Percentiles rank a stretch among this genome's conserved stretches.
Conservation (phyloP, 148 eudicot species). For the Rhododendron mucronatum region DNA sequence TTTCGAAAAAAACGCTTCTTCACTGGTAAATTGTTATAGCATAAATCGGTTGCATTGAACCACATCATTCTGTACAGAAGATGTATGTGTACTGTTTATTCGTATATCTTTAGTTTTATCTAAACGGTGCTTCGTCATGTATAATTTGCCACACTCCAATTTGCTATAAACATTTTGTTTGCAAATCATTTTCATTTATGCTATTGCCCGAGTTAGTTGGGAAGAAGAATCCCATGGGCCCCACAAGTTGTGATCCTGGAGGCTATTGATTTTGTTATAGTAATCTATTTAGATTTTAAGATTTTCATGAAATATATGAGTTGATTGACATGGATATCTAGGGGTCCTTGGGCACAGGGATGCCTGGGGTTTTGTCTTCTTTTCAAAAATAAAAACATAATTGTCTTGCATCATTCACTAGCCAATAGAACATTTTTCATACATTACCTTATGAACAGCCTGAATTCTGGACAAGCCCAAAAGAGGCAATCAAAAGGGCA, state of each 20-base stretch:
- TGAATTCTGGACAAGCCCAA: slow-evolving; percentile 51
- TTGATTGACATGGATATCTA: too few species aligned
- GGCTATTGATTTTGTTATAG: background rate
- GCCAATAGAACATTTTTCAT: background rate
- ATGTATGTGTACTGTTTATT: background rate
- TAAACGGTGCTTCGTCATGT: background rate
- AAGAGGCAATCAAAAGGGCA: slow-evolving; percentile 44
- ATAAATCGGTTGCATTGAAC: background rate
- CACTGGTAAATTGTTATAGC: background rate
- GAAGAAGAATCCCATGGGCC: background rate
- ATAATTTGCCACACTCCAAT: background rate
- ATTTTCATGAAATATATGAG: too few species aligned
- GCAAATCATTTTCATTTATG: background rate
- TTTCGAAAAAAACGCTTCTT: background rate
- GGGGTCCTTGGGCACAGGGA: too few species aligned
- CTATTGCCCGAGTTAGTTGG: background rate
- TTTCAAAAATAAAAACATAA: too few species aligned
- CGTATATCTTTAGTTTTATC: background rate
- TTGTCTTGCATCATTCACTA: background rate
- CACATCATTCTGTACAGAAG: background rate
- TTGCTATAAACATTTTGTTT: background rate
- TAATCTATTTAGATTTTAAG: too few species aligned
- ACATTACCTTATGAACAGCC: slow-evolving; percentile 19
- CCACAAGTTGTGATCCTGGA: background rate
- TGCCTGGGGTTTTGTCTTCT: too few species aligned